Conservation (phyloP, 768 basidiomycete genomes). For the Naematelia aurantialba region DNA sequence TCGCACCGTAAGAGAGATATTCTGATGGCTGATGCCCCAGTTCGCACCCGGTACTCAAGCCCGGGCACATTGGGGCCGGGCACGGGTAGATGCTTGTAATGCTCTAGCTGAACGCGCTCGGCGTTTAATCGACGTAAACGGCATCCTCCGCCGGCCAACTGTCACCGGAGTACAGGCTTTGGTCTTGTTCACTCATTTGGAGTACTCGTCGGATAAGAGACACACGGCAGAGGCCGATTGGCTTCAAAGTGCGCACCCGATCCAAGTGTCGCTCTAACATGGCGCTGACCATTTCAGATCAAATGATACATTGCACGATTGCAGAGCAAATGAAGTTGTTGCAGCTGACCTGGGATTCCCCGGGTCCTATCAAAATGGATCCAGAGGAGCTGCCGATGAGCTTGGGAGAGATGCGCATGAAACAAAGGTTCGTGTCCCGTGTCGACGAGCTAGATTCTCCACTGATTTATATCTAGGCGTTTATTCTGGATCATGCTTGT, state of each 20-base stretch:
- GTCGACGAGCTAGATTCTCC: neutral
- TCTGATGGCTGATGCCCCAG: constrained; percentile 7
- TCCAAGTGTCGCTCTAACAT: too few relatives aligned
- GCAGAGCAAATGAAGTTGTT: constrained; percentile 32
- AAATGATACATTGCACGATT: constrained; percentile 21
- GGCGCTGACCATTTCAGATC: constrained; percentile 12
- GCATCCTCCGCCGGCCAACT: constrained; percentile 17
- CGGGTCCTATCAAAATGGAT: constrained; percentile 17
- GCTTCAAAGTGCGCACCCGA: constrained; percentile 30
- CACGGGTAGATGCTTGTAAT: constrained; percentile 22
- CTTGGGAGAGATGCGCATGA: constrained; percentile 19
- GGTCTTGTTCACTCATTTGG: constrained; percentile 21
- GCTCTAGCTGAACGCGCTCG: constrained; percentile 23
- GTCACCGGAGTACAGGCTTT: constrained; percentile 32
- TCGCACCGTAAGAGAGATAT: neutral
- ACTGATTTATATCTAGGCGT: constrained; percentile 11
- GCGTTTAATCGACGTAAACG: constrained; percentile 21
- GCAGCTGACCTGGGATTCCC: constrained; percentile 26
- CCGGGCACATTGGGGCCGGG: constrained; percentile 30
- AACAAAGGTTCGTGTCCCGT: constrained; percentile 19
- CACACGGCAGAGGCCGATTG: constrained; percentile 14
- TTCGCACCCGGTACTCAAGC: constrained; percentile 31
- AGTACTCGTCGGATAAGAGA: constrained; percentile 21
- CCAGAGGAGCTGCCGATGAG: constrained; percentile 11
- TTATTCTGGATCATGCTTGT: constrained; percentile 29